Conservation (phyloP, 345 rosid genomes). For the Arabidopsis arenosa region DNA sequence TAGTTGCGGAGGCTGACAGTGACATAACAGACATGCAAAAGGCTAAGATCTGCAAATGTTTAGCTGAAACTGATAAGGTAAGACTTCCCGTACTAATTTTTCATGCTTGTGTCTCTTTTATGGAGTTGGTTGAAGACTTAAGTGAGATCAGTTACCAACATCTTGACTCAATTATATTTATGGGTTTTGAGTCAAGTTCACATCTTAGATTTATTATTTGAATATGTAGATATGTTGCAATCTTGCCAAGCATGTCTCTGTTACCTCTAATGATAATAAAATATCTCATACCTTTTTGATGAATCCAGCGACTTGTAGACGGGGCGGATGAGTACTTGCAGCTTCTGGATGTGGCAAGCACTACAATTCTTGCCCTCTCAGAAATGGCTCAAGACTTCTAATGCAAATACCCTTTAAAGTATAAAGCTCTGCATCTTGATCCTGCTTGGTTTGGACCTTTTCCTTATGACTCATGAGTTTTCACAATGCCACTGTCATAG, state of each 20-base stretch:
- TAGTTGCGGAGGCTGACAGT: slow-evolving; percentile 62
- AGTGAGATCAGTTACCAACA: neutral
- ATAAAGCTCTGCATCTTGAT: slow-evolving; percentile 13
- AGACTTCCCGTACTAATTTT: slow-evolving; percentile 6
- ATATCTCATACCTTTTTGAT: slow-evolving; percentile 6
- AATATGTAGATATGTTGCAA: slow-evolving; percentile 4
- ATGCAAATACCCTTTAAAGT: neutral
- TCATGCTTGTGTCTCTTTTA: neutral
- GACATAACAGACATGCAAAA: slow-evolving; percentile 86
- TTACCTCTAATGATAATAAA: neutral
- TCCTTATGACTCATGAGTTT: slow-evolving; percentile 1
- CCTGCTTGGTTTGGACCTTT: neutral
- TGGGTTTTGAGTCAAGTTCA: neutral
- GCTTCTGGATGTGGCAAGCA: slow-evolving; percentile 82
- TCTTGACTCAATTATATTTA: neutral
- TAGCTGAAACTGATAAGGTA: slow-evolving; percentile 89
- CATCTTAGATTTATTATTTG: slow-evolving; percentile 1
- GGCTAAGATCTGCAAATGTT: slow-evolving; percentile 82
- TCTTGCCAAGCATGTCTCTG: neutral
- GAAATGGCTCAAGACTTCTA: slow-evolving; percentile 74
- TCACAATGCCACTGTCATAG: slow-evolving; percentile 1
- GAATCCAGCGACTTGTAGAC: slow-evolving; percentile 81
- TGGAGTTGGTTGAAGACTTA: slow-evolving; percentile 18
- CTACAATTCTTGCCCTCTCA: slow-evolving; percentile 64
- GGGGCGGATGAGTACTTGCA: slow-evolving; percentile 98